Base-by-base conservation (phyloP, 2,329 filamentous ascomycete species). In the Neofusicoccum sp. region DNA sequence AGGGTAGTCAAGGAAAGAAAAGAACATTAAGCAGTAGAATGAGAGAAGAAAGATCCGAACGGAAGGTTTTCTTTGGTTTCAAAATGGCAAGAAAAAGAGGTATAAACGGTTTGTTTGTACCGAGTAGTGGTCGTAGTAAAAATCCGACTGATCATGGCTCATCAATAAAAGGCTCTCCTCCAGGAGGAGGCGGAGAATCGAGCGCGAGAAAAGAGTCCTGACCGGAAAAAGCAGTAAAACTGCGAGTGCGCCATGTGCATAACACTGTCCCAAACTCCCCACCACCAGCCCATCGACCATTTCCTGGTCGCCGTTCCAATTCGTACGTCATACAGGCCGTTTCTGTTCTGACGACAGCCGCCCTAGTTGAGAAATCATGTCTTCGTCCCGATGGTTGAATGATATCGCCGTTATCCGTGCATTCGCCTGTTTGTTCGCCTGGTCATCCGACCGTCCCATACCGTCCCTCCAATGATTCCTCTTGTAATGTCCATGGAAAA, bases 281-380 rank as follows among this genome's bases (percentile, higher is more conserved):
- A 38, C 34, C n/a, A 20, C 49, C 34, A 20, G n/a, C 12, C 7
- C 49, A 26, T 9, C 36, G 12, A 14, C 14, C 36, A 14, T n/a
- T n/a, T n/a, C 36, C 36, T 40, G 36, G 14, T 40, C n/a, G 36
- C 36, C 6, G 36, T 40, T 40, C 36, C 49, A 8, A 31, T 54
- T 28, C 34, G 38, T 43, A 30, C 24, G 51, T 33, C 40, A 28
- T 56, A 43, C 51, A 56, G 51, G 51, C 51, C 51, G 51, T 44
- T 56, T 43, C 9, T 31, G 26, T 34, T 36, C 31, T 14, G 30
- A 49, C 49, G 51, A 56, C 51, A 56, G 51, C 51, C 38, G 51
- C 51, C 51, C 38, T 43, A 34, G 4, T 20, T 20, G 5, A 7
- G 30, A 36, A 24, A 56, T 41, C 38, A 56, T n/a, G 38, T 43